Conservation (phyloP, 1,284 basidiomycete species). For the Ganoderma multipileum region DNA sequence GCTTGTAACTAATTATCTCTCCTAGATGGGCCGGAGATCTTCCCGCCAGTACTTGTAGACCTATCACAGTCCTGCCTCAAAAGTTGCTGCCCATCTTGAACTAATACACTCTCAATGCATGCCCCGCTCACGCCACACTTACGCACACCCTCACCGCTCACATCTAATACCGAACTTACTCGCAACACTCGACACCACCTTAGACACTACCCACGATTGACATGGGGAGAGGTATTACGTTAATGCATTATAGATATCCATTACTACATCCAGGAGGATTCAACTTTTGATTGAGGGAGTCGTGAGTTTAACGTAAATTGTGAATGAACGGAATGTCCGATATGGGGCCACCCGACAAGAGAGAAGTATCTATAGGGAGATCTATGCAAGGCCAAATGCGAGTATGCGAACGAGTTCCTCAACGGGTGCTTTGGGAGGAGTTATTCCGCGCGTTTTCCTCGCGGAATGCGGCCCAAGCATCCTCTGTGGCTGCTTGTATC, state of each 20-base stretch:
- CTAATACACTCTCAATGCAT: slow-evolving; percentile 18
- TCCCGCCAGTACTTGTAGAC: slow-evolving; percentile 47
- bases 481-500: slow-evolving; percentile 73
- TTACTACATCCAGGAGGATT: slow-evolving; percentile 17
- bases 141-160: slow-evolving; percentile 26
- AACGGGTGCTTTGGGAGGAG: slow-evolving; percentile 24
- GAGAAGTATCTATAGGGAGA: background rate
- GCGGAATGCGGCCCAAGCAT: slow-evolving; percentile 58
- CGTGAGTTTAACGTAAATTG: slow-evolving; percentile 4
- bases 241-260: slow-evolving; percentile 29
- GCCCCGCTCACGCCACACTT: slow-evolving; percentile 10
- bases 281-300: slow-evolving; percentile 15
- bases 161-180: slow-evolving; percentile 21
- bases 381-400: background rate
- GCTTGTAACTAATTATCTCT: background rate
- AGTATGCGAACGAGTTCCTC: background rate
- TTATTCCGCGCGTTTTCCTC: slow-evolving; percentile 27
- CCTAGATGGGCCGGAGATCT: slow-evolving; percentile 50
- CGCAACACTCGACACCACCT: slow-evolving; percentile 14
- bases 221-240: slow-evolving; percentile 15
- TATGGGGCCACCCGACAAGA: background rate
- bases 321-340: background rate
- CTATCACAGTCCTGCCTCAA: slow-evolving; percentile 11
- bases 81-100: slow-evolving; percentile 17
- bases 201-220: slow-evolving; percentile 13